Conservation (phyloP, 2,329 filamentous ascomycete species). For the Nemania sp. region DNA sequence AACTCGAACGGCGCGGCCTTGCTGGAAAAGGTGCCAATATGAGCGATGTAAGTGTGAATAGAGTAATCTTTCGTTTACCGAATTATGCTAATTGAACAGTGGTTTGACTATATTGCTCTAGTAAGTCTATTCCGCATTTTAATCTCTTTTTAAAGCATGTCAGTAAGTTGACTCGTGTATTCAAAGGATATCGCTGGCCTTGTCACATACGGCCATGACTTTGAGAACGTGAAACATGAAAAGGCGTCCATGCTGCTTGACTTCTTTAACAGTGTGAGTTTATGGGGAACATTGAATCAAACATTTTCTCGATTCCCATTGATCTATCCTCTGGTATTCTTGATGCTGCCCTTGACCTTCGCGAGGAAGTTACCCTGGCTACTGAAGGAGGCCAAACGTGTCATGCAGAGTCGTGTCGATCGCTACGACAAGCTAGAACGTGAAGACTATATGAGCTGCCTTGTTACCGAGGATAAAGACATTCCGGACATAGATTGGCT, state of each 20-base stretch:
- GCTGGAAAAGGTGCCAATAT: too few relatives aligned
- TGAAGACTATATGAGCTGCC: background rate
- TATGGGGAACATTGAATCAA: background rate
- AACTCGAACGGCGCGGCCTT: too few relatives aligned
- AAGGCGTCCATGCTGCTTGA: background rate
- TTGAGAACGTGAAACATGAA: background rate
- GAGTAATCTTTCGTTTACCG: too few relatives aligned
- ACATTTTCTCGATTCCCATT: background rate
- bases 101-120: too few relatives aligned
- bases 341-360: background rate
- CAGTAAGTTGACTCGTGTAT: too few relatives aligned
- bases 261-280: background rate
- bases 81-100: too few relatives aligned
- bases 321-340: background rate
- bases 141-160: too few relatives aligned
- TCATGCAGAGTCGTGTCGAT: background rate
- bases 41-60: too few relatives aligned
- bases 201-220: background rate
- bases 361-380: background rate
- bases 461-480: background rate
- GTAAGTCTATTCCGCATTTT: too few relatives aligned
- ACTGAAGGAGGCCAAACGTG: background rate
- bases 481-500: slow-evolving; percentile 6
- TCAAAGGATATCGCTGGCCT: background rate
- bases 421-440: slow-evolving; percentile 5